phyloP scores from a whole-genome alignment of 140 eudicot species.

The Anethum foeniculum region DNA sequence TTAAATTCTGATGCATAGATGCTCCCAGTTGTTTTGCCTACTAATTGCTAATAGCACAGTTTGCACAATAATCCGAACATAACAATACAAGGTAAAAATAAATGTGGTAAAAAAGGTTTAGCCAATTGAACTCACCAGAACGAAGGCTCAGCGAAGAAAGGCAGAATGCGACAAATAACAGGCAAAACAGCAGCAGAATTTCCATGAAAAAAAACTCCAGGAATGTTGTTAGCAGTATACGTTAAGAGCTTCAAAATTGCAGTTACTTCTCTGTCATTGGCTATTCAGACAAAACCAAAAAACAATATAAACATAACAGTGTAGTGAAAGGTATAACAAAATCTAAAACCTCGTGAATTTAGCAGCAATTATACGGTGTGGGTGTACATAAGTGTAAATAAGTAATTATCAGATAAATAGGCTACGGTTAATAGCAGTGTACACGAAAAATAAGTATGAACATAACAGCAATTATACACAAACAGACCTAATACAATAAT shows the following conservation, averaged over 20 bases:
- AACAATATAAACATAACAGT: conserved; percentile 1
- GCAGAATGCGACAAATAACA: conserved; percentile 64
- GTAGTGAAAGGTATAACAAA: not conserved
- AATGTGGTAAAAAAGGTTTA: not conserved
- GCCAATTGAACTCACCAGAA: conserved; percentile 38
- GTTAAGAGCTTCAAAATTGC: conserved; percentile 67
- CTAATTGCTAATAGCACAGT: not conserved
- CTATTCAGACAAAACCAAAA: conserved; percentile 22
- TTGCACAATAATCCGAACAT: not conserved
- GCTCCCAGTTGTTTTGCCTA: not conserved
- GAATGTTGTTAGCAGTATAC: conserved; percentile 62
- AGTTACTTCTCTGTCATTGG: conserved; percentile 79
- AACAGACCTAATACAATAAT: not conserved
- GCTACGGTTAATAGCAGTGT: not conserved
- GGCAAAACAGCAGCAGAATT: conserved; percentile 66
- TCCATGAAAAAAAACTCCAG: conserved; percentile 88
- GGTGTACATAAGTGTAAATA: not conserved
- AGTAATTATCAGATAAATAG: not conserved
- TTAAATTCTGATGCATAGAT: not conserved
- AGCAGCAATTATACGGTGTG: not conserved
- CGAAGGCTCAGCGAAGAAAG: conserved; percentile 68
- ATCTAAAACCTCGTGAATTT: not conserved
- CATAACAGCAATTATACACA: not conserved
- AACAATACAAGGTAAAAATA: not conserved
- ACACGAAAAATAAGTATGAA: not conserved